Percentiles rank a stretch among this genome's conserved stretches.
Conservation (phyloP, 2,329 filamentous ascomycete species). For the Colletotrichum sp. region DNA sequence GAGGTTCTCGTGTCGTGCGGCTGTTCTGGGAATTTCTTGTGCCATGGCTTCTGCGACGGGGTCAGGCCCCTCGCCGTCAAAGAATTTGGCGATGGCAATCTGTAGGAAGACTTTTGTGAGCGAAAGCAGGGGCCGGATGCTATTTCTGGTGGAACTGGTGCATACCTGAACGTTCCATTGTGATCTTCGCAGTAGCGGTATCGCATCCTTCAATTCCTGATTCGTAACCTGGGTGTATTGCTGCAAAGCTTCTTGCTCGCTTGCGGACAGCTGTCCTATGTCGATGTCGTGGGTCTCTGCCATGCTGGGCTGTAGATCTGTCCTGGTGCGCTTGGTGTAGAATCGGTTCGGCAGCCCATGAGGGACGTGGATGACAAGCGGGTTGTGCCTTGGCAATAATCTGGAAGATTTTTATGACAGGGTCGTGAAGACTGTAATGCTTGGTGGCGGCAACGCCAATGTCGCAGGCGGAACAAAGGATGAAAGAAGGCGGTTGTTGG, state of each 20-base stretch:
- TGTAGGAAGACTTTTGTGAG: slow-evolving; percentile 37
- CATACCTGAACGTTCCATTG: slow-evolving; percentile 94
- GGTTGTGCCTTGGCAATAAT: not conserved
- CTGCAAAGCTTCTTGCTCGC: slow-evolving; percentile 83
- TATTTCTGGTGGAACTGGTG: not conserved
- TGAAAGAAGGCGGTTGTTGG: not conserved
- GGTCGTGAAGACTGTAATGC: not conserved
- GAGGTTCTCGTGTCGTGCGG: slow-evolving; percentile 75
- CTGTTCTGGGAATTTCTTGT: slow-evolving; percentile 63
- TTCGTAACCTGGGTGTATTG: slow-evolving; percentile 90
- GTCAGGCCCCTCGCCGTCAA: slow-evolving; percentile 90
- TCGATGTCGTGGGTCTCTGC: slow-evolving; percentile 55
- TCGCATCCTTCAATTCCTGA: slow-evolving; percentile 76
- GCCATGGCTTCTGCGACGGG: slow-evolving; percentile 78
- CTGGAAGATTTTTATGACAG: not conserved
- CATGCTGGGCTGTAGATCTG: slow-evolving; percentile 29
- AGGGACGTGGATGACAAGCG: not conserved
- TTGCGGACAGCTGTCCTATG: slow-evolving; percentile 72
- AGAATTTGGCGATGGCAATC: slow-evolving; percentile 97
- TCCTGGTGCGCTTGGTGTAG: not conserved
- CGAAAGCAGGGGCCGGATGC: not conserved
- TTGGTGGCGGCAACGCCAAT: not conserved
- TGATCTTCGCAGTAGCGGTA: slow-evolving; percentile 80
- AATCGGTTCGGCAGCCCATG: not conserved
- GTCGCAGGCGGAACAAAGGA: not conserved